Base-by-base conservation (phyloP, 352 stramenopile genomes). In the Globisporangium alternatum region DNA sequence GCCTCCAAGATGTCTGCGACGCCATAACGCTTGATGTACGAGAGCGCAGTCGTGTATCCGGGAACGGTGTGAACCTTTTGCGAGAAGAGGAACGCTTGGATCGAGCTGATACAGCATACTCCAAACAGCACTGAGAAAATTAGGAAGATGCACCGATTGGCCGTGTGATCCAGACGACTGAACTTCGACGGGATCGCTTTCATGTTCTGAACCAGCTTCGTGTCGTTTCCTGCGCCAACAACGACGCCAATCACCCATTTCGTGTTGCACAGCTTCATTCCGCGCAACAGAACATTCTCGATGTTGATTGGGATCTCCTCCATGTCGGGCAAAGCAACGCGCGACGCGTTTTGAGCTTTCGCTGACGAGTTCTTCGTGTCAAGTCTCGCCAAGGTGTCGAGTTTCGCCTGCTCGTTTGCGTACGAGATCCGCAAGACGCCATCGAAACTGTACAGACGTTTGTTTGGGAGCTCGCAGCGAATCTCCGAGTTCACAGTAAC, bases 181-280 rank as follows among this genome's bases (percentile, higher is more conserved):
- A 95, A 93, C 57, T 96, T 96, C 49, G 86, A 96, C 25, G 87
- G 86, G 28, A 94, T 86, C 0, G 81, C 80, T 65, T 93, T 93
- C 78, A 91, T 92, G 61, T 96, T 96, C 30, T 90, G 87, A 17
- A 93, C 73, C 1, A 93, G 66, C 54, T 96, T 96, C 1, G 83
- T 89, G 55, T 96, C 87, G 56, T 86, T 91, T 2, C 87, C 87
- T 1, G 83, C 81, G 0, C 81, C 80, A 7, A 96, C 87, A 13
- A 93, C 76, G n/a, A 94, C 85, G 0, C 86, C 87, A 5, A 91
- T 68, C 25, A 76, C 74, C 80, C 83, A 96, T 58, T 90, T 89
- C 22, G 87, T 96, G 56, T 95, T 94, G 69, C 79, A 90, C 3
- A 95, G 63, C 56, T 88, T 94, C 81, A 91, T 93, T 5, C 87